phyloP scores from a whole-genome alignment of 805 yeast species.

The Lachancea sp. region DNA sequence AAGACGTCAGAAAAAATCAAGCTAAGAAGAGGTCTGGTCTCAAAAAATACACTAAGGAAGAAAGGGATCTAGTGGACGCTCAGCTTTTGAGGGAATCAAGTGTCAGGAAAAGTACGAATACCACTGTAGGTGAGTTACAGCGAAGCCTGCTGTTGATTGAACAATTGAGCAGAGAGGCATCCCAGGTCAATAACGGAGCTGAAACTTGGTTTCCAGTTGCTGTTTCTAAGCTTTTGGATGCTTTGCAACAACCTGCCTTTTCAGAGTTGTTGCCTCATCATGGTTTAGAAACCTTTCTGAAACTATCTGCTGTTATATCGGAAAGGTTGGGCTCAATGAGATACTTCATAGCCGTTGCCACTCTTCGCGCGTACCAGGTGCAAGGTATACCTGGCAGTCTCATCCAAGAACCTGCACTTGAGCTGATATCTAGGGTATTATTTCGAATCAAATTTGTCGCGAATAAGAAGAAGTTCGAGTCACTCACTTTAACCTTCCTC shows the following conservation, averaged over 20 bases:
- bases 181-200: slow-evolving; percentile 56
- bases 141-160: slow-evolving; percentile 50
- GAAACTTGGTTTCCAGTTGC: slow-evolving; percentile 69
- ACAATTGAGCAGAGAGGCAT: slow-evolving; percentile 46
- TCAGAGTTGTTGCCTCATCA: slow-evolving; percentile 37
- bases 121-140: slow-evolving; percentile 33
- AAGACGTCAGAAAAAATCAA: slow-evolving; percentile 66
- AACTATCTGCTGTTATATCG: slow-evolving; percentile 47
- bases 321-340: slow-evolving; percentile 46
- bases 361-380: slow-evolving; percentile 50
- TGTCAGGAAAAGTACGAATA: slow-evolving; percentile 45
- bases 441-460: slow-evolving; percentile 70
- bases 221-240: slow-evolving; percentile 41
- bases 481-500: slow-evolving; percentile 61
- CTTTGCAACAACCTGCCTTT: slow-evolving; percentile 36
- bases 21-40: slow-evolving; percentile 37
- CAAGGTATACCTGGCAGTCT: slow-evolving; percentile 41
- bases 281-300: slow-evolving; percentile 47
- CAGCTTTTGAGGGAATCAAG: slow-evolving; percentile 57
- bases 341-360: slow-evolving; percentile 60
- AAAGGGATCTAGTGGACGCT: slow-evolving; percentile 52
- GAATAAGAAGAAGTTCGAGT: slow-evolving; percentile 65
- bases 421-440: slow-evolving; percentile 56
- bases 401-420: slow-evolving; percentile 46
- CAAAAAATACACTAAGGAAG: slow-evolving; percentile 71